A percentile compares a stretch with the other conserved stretches of the same genome.
Conservation (phyloP, 345 rosid genomes). For the Citrus hindsii region DNA sequence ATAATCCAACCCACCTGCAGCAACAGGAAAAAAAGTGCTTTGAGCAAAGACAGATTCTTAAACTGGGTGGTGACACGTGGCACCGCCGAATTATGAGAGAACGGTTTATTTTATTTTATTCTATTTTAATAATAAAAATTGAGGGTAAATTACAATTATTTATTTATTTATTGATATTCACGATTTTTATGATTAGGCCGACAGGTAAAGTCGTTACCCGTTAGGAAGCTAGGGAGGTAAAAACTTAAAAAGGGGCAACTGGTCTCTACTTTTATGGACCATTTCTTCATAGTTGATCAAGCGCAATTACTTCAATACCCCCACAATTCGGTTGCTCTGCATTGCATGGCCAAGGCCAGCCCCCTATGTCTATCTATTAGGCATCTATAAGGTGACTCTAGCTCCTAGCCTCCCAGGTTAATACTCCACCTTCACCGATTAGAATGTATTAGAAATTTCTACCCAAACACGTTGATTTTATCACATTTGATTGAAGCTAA, state of each 20-base stretch:
- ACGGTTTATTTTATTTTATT: background rate
- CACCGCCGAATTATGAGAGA: constrained; percentile 7
- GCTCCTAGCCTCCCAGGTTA: background rate
- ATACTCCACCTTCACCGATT: background rate
- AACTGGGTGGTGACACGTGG: background rate
- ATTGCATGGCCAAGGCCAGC: background rate
- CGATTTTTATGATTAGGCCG: constrained; percentile 39
- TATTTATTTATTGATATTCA: constrained; percentile 6
- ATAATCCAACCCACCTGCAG: background rate
- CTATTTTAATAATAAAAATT: too few relatives aligned
- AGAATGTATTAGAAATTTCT: background rate
- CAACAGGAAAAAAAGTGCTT: background rate
- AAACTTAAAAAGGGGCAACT: constrained; percentile 16
- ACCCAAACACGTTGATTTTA: background rate
- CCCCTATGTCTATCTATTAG: background rate
- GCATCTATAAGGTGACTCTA: background rate
- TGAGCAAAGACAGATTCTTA: background rate
- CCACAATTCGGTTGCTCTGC: constrained; percentile 3
- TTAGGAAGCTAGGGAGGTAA: constrained; percentile 27
- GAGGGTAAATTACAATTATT: background rate
- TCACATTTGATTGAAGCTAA: background rate
- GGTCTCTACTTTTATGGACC: constrained; percentile 53
- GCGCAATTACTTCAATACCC: constrained; percentile 27
- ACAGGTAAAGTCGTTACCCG: constrained; percentile 73
- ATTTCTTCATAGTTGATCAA: constrained; percentile 9